Percentiles rank a stretch among this genome's conserved stretches.
These are phyloP conservation scores for Panus rudis DNA, from an alignment of 768 basidiomycete species.

Conservation along the genomic window DNA sequence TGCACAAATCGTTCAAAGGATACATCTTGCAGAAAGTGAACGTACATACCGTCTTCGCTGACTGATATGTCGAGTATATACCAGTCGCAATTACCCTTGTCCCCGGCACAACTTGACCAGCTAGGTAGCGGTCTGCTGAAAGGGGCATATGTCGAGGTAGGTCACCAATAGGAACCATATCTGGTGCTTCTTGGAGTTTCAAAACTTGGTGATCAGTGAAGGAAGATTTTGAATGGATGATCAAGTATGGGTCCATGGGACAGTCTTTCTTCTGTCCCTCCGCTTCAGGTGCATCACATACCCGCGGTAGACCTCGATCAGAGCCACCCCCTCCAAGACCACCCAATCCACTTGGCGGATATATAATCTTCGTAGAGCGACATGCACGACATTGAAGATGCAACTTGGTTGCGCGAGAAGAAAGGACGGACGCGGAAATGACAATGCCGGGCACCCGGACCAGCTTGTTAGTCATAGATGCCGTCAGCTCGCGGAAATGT, in stretches of 20 bases:
- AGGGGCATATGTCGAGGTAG: slow-evolving; percentile 92
- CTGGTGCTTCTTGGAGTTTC: slow-evolving; percentile 97
- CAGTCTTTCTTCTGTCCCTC: slow-evolving; percentile 92
- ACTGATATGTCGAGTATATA: slow-evolving; percentile 94
- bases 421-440: slow-evolving; percentile 91
- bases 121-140: slow-evolving; percentile 84
- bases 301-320: slow-evolving; percentile 77
- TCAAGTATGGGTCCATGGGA: slow-evolving; percentile 91
- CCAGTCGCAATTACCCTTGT: slow-evolving; percentile 94
- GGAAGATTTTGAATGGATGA: slow-evolving; percentile 87
- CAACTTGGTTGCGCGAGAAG: slow-evolving; percentile 87
- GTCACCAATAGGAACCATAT: slow-evolving; percentile 99
- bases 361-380: slow-evolving; percentile 68
- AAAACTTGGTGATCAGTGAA: slow-evolving; percentile 96
- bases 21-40: not conserved
- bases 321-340: slow-evolving; percentile 76
- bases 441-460: slow-evolving; percentile 97
- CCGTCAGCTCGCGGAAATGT: slow-evolving; percentile 90
- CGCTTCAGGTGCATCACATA: slow-evolving; percentile 74
- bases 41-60: slow-evolving; percentile 67
- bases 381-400: slow-evolving; percentile 92
- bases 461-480: slow-evolving; percentile 90
- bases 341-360: slow-evolving; percentile 72
- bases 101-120: slow-evolving; percentile 91
- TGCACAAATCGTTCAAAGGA: not conserved